A percentile compares a stretch with the other conserved stretches of the same genome.
Conservation (phyloP, 2,329 filamentous ascomycete genomes). For the Penicillium occitanis region DNA sequence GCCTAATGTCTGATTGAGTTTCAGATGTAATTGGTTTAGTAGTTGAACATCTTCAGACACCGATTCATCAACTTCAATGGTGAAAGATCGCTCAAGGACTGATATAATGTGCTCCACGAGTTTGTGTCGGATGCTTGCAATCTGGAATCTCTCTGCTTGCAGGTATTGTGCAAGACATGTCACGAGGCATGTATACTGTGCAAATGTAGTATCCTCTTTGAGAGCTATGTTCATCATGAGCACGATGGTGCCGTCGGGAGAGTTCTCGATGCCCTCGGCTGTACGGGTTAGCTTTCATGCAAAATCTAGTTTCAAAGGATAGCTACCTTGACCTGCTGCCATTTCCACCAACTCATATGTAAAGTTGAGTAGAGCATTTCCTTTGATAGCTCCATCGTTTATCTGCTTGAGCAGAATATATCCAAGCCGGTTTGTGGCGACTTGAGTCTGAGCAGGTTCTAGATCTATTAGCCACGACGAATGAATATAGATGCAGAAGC, state of each 20-base stretch:
- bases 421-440: slow-evolving; percentile 37
- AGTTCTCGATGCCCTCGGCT: slow-evolving; percentile 38
- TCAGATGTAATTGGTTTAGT: slow-evolving; percentile 37
- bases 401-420: slow-evolving; percentile 41
- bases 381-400: slow-evolving; percentile 33
- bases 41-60: slow-evolving; percentile 37
- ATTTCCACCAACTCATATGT: slow-evolving; percentile 44
- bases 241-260: slow-evolving; percentile 37
- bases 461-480: slow-evolving; percentile 24
- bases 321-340: slow-evolving; percentile 40
- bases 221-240: slow-evolving; percentile 37
- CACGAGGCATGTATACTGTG: slow-evolving; percentile 35
- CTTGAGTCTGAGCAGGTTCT: slow-evolving; percentile 43
- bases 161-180: slow-evolving; percentile 38
- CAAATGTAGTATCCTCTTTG: slow-evolving; percentile 29
- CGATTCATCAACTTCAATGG: slow-evolving; percentile 28
- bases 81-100: slow-evolving; percentile 35
- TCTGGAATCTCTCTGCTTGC: slow-evolving; percentile 41
- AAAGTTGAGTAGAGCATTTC: slow-evolving; percentile 37
- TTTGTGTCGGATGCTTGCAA: slow-evolving; percentile 34
- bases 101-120: slow-evolving; percentile 36
- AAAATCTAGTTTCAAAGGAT: background rate
- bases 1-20: slow-evolving; percentile 42
- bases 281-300: slow-evolving; percentile 2
- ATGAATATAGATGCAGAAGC: background rate